Evolutionary conservation across 768 basidiomycete genomes (phyloP), one percentile per base, ranked within the genome.

Genomic region (Tricholoma furcatifolium): DNA sequence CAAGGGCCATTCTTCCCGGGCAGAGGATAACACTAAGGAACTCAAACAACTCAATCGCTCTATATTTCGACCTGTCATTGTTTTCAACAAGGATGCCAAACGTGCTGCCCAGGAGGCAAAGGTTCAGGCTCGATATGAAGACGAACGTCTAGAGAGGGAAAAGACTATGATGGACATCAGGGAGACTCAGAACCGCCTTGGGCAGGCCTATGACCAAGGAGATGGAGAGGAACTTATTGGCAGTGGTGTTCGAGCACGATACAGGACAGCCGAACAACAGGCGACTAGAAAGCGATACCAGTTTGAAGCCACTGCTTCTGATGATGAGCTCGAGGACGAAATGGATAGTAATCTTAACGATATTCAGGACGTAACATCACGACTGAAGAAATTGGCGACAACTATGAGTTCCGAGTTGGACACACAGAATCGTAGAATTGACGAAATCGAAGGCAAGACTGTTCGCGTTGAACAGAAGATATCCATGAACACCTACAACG

Each of bases 261-360:
- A 70, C 50, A 77, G 67, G 57, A 78, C 79, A 2, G 68, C 71
- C 18, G 78, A 80, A 45, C 82, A 88, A 62, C 70, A 78, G 51
- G 89, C 87, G 51, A 86, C 86, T 61, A 77, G 91, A 60, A 82
- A 85, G 62, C 82, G 90, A 32, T 98, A 83, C 67, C 93, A 98
- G 70, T 97, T 98, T 63, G 96, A 99, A 60, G 84, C 84, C 23
- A 88, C 83, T 34, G 91, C 80, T 2, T 91, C 88, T 6, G 96
- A 99, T 63, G 94, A 98, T 60, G 93, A 95, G 70, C 59, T 96
- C 1, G 96, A 99, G 72, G 88, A 98, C 61, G 94, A 98, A 70
- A 63, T 99, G 34, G 96, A 98, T 62, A 83, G 80, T 58, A 98
- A 98, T 67, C 73, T 99, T 21, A 85, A 91, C 65, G 93, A 96